These are phyloP conservation scores for Meira nashicola DNA, from an alignment of 1,284 basidiomycete genomes.

Conservation along the genomic window DNA sequence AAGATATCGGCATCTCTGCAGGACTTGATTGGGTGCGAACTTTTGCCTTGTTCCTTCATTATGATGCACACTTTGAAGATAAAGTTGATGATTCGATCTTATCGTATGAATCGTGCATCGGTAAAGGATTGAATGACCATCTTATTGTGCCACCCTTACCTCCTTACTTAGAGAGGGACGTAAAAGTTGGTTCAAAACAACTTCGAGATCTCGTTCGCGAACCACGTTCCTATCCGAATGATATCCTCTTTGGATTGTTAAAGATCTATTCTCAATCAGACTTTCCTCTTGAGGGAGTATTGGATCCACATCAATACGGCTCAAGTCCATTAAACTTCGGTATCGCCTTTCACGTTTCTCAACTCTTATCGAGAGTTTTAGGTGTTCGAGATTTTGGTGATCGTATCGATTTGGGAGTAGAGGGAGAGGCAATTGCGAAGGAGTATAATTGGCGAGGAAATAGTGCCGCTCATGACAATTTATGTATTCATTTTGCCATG, in stretches of 20 bases:
- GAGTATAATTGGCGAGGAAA: constrained; percentile 22
- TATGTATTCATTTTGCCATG: constrained; percentile 77
- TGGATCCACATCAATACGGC: constrained; percentile 55
- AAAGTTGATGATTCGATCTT: constrained; percentile 68
- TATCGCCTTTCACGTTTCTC: constrained; percentile 87
- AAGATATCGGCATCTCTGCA: constrained; percentile 68
- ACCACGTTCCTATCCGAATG: constrained; percentile 52
- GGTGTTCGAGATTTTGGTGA: constrained; percentile 79
- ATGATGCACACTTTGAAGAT: constrained; percentile 68
- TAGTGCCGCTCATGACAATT: constrained; percentile 68
- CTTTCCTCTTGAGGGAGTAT: constrained; percentile 57
- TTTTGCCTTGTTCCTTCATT: constrained; percentile 89
- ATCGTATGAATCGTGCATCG: constrained; percentile 60
- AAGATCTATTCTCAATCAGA: constrained; percentile 64
- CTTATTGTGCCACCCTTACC: constrained; percentile 51
- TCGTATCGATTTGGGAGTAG: constrained; percentile 57
- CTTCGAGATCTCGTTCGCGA: background rate
- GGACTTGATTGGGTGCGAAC: constrained; percentile 91
- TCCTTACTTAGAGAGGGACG: constrained; percentile 20
- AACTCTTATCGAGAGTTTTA: constrained; percentile 77
- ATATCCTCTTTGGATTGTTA: constrained; percentile 79
- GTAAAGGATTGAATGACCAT: constrained; percentile 19
- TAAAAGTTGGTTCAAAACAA: constrained; percentile 22
- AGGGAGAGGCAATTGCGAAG: constrained; percentile 33
- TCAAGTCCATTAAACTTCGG: background rate